Evolutionary conservation across 805 yeast species (phyloP).

Genomic region (Candida rishiriensis): DNA sequence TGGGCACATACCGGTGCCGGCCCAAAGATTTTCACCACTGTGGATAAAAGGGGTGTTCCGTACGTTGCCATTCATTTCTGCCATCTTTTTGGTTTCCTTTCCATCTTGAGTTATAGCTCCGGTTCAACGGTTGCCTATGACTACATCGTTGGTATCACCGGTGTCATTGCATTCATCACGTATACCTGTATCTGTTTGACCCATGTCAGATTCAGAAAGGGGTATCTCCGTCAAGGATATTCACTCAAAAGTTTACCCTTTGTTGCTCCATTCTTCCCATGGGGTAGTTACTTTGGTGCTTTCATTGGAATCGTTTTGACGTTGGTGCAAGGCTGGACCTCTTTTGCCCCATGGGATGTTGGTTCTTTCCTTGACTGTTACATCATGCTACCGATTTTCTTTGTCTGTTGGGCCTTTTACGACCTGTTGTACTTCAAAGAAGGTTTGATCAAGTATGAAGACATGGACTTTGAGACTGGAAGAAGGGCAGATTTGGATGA

Average conservation of each 20-base stretch:
- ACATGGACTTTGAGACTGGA: slow-evolving; percentile 48
- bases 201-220: slow-evolving; percentile 44
- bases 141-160: slow-evolving; percentile 55
- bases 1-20: slow-evolving; percentile 58
- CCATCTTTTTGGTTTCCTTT: slow-evolving; percentile 48
- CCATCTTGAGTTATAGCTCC: slow-evolving; percentile 50
- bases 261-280: slow-evolving; percentile 41
- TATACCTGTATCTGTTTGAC: slow-evolving; percentile 54
- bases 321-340: slow-evolving; percentile 65
- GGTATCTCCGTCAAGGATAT: slow-evolving; percentile 13
- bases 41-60: slow-evolving; percentile 56
- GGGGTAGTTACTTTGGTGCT: slow-evolving; percentile 39
- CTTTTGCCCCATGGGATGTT: slow-evolving; percentile 52
- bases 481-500: slow-evolving; percentile 31
- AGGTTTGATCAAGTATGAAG: slow-evolving; percentile 31
- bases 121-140: slow-evolving; percentile 55
- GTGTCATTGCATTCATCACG: slow-evolving; percentile 59
- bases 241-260: slow-evolving; percentile 15
- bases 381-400: slow-evolving; percentile 54
- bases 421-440: slow-evolving; percentile 14
- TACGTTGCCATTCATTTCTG: slow-evolving; percentile 49
- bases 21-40: slow-evolving; percentile 48
- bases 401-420: slow-evolving; percentile 29
- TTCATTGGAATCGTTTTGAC: slow-evolving; percentile 60
- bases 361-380: slow-evolving; percentile 56